A percentile compares a stretch with the other conserved stretches of the same genome.
These are phyloP conservation scores for Aspergillus sp. DNA, from an alignment of 2,329 filamentous ascomycete genomes.

Conservation along the genomic window DNA sequence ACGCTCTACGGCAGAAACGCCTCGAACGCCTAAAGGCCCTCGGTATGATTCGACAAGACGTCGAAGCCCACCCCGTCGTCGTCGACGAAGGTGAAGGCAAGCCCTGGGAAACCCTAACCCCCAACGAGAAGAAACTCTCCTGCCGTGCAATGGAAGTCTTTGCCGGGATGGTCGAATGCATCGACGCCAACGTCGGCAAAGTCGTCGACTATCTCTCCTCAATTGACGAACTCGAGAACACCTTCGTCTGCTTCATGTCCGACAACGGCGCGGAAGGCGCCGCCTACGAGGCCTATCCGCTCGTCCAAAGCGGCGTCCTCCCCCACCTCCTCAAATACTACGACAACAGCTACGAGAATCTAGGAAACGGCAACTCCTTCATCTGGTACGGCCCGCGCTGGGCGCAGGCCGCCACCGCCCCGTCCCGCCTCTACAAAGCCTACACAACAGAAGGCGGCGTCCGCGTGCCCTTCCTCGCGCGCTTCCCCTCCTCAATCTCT, in stretches of 20 bases:
- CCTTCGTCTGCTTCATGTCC: slow-evolving; percentile 66
- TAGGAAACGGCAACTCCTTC: slow-evolving; percentile 60
- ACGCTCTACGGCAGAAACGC: slow-evolving; percentile 58
- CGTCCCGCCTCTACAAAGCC: slow-evolving; percentile 54
- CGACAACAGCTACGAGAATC: slow-evolving; percentile 48
- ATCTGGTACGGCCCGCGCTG: slow-evolving; percentile 66
- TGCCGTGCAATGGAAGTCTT: slow-evolving; percentile 64
- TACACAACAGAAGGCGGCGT: slow-evolving; percentile 58
- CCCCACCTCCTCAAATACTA: slow-evolving; percentile 62
- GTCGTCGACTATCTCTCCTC: slow-evolving; percentile 61
- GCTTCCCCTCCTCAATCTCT: slow-evolving; percentile 39
- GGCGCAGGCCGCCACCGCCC: slow-evolving; percentile 60
- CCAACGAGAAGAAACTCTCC: slow-evolving; percentile 47
- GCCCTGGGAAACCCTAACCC: slow-evolving; percentile 40
- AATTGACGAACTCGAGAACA: slow-evolving; percentile 65
- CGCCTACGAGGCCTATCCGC: slow-evolving; percentile 62
- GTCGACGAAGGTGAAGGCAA: slow-evolving; percentile 55
- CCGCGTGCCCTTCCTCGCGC: slow-evolving; percentile 58
- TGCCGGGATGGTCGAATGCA: slow-evolving; percentile 67
- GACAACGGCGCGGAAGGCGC: slow-evolving; percentile 68
- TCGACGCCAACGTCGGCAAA: slow-evolving; percentile 64
- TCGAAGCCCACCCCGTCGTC: slow-evolving; percentile 41
- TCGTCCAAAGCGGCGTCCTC: slow-evolving; percentile 59
- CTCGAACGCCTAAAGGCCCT: slow-evolving; percentile 61
- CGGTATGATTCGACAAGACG: slow-evolving; percentile 58